Conservation (phyloP, 805 yeast species). For the Tetrapisispora fleetii region DNA sequence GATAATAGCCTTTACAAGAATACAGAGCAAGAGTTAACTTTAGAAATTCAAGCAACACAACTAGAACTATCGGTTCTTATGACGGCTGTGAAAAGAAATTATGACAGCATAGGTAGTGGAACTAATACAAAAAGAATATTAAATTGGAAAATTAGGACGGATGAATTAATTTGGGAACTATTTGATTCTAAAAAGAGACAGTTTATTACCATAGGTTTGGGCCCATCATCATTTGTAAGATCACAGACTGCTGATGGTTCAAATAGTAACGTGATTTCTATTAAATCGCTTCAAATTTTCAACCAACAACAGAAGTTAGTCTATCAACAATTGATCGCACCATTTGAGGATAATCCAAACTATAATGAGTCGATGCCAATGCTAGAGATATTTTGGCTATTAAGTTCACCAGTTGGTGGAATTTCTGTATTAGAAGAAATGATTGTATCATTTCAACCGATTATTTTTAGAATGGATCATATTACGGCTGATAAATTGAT, state of each 20-base stretch:
- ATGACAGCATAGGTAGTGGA: slow-evolving; percentile 22
- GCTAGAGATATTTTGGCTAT: slow-evolving; percentile 41
- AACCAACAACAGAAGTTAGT: slow-evolving; percentile 39
- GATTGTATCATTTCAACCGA: slow-evolving; percentile 41
- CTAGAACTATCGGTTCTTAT: slow-evolving; percentile 35
- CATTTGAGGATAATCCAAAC: slow-evolving; percentile 23
- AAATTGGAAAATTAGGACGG: slow-evolving; percentile 43
- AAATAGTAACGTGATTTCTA: slow-evolving; percentile 37
- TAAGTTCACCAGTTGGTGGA: slow-evolving; percentile 56
- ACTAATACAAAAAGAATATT: slow-evolving; percentile 19
- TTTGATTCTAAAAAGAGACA: slow-evolving; percentile 39
- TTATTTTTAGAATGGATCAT: slow-evolving; percentile 49
- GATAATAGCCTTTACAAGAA: slow-evolving; percentile 28
- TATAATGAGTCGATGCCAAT: slow-evolving; percentile 27
- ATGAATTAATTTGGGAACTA: slow-evolving; percentile 50
- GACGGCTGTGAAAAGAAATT: slow-evolving; percentile 33
- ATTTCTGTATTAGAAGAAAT: slow-evolving; percentile 46
- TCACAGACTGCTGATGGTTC: slow-evolving; percentile 45
- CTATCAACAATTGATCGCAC: slow-evolving; percentile 45
- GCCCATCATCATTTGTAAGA: slow-evolving; percentile 38
- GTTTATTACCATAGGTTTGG: slow-evolving; percentile 45
- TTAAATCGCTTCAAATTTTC: slow-evolving; percentile 41
- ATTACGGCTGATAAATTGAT: slow-evolving; percentile 41
- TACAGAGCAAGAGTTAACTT: slow-evolving; percentile 31
- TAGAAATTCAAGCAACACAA: slow-evolving; percentile 27